Conservation (phyloP, 108 stramenopile genomes). For the Cyclotella baltica region DNA sequence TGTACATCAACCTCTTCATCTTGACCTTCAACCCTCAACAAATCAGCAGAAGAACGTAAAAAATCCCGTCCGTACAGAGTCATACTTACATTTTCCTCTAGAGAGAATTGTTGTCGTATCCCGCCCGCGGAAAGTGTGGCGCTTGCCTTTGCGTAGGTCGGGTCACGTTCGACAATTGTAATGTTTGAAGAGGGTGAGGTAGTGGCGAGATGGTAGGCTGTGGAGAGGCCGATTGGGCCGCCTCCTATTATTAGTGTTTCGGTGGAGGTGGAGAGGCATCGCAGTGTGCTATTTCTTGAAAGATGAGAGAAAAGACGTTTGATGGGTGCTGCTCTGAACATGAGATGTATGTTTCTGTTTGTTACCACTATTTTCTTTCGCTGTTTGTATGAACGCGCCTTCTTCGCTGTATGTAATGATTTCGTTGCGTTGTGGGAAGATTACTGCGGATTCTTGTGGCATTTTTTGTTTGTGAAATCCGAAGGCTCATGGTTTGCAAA, state of each 20-base stretch:
- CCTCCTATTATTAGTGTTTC: slow-evolving; percentile 72
- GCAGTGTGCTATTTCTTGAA: neutral
- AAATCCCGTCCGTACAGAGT: slow-evolving; percentile 73
- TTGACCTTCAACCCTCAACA: slow-evolving; percentile 33
- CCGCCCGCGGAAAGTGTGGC: slow-evolving; percentile 76
- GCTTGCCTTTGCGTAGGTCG: slow-evolving; percentile 60
- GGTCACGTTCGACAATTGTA: slow-evolving; percentile 71
- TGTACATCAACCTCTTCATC: slow-evolving; percentile 62
- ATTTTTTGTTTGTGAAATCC: no score
- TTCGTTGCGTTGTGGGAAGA: no score
- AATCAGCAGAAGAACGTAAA: slow-evolving; percentile 34
- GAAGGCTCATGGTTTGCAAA: no score
- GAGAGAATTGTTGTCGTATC: slow-evolving; percentile 67
- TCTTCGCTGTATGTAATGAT: no score
- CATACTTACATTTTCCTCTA: slow-evolving; percentile 75
- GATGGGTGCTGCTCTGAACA: neutral
- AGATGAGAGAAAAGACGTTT: neutral
- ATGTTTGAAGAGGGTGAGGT: slow-evolving; percentile 29
- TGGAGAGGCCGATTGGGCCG: slow-evolving; percentile 70
- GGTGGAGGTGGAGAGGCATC: slow-evolving; percentile 6
- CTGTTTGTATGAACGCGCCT: no score
- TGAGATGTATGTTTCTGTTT: neutral
- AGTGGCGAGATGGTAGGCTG: slow-evolving; percentile 69
- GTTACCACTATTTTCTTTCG: no score
- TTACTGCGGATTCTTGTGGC: no score